Base-by-base conservation (phyloP, 768 basidiomycete species). In the Pulveroboletus sp. region DNA sequence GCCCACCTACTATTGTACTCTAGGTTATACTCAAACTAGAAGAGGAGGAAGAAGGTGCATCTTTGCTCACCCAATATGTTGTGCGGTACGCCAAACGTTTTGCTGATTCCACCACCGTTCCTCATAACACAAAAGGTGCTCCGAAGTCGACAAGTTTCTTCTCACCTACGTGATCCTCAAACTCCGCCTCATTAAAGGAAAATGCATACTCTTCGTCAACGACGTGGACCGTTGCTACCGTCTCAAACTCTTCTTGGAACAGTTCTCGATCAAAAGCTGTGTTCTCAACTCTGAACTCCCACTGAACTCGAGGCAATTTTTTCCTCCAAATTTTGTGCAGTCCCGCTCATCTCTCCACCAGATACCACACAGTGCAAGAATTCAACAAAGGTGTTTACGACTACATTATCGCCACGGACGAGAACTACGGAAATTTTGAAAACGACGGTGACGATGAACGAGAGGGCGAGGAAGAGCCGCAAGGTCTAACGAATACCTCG, bases 371-470 rank as follows among this genome's bases (percentile, higher is more conserved):
- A 2, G 96, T 99, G 2, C 94, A 99, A 60, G 96, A 97, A 68
- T 99, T 99, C 63, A 99, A 99, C 69, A 89, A 91, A 59, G 96
- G 96, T 2, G 91, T 96, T 8, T 98, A 97, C 60, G 93, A 99
- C 65, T 97, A 98, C 66, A 93, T 98, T 55, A 96, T 99, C 47
- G 96, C 96, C 1, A 95, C 94, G 10, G 95, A 98, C 63, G 96
- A 98, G 69, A 83, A 82, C 49, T 80, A 82, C 1, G 73, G 75
- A 4, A 73, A 72, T 4, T 71, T 73, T 2, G 79, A 79, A 48
- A 71, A 71, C 14, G 81, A 83, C 47, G 65, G 67, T n/a, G 76
- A 74, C 10, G 68, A 69, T 11, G 80, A 80, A 45, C 61, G 69
- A 17, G 69, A 70, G 13, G 72, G 71, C 16, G 69, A 62, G 13